Evolutionary conservation across 441 rosid genomes (phyloP), one percentile per base, ranked within the genome.

Genomic region (Omphalea diandra): DNA sequence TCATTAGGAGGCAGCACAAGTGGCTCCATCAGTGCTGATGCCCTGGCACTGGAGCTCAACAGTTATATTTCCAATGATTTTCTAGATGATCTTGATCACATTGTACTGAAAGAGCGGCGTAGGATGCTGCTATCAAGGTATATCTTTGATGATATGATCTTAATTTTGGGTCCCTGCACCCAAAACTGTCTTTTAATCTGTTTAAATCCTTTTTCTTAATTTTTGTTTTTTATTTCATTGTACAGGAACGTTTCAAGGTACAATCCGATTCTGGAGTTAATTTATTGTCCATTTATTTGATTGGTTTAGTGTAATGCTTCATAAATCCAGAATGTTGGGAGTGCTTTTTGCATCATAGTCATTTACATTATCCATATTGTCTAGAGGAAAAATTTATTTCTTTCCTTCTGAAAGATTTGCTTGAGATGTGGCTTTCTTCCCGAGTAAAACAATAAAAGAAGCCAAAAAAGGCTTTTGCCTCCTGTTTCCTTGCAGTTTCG

Each of bases 31-130:
- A 65, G 64, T 73, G 50, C 67, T 14, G 79, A 64, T 70, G 59
- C 56, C n/a, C 65, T 55, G 35, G 43, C 61, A 6, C 38, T 58
- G 27, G 79, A 77, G 36, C 43, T 65, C 53, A 10, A 11, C 35
- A 64, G 57, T 58, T 35, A 31, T 56, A 60, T 22, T 44, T 35
- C 71, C 65, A 33, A 50, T 69, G 77, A 73, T 40, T 50, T 55
- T 71, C 44, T 50, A 24, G 86, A 78, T 71, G 75, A 65, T 72
- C 87, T 87, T 61, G 91, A 90, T 74, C 88, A 86, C 68, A 78
- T 86, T 79, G 72, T 79, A 47, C 77, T 89, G 43, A 82, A 79
- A 75, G 86, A 82, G 65, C 81, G 86, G 24, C 81, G 57, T 67
- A 65, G 67, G 74, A 66, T 83, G 80, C 84, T 87, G 70, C 74